Base-by-base conservation (phyloP, 2,329 filamentous ascomycete species). In the Cladosporium sp. region DNA sequence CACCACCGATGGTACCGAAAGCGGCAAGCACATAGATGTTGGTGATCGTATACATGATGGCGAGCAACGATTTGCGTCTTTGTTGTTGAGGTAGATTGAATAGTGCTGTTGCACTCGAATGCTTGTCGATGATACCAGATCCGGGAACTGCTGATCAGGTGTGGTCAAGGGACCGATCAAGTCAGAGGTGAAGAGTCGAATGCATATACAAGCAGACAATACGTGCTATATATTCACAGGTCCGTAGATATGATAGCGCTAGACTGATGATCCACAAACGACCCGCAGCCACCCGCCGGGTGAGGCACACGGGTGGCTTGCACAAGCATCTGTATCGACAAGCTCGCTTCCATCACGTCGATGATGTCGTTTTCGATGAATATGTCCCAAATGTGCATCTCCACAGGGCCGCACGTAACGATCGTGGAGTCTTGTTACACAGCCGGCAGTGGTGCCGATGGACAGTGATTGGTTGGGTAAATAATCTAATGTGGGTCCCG, bases 1-100 rank as follows among this genome's bases (percentile, higher is more conserved):
- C 87, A 75, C 90, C 90, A 70, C 89, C 89, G 80, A 83, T 82
- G 68, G 86, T 82, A 74, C 85, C 81, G 74, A 87, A 85, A 73
- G 83, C 83, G 64, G 85, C 83, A 69, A 87, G 85, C 65, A 82
- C 76, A 73, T 88, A 88, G 72, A 87, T 83, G 69, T 87, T 87
- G 36, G 84, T 83, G 66, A 82, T 80, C 72, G 82, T 32, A 49
- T 66, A 66, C 64, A 66, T 66, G 49, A 26, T 61, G 57, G 12
- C 12, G 38, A 21, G 1, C 15, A 24, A 47, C 38, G 38, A 38
- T 21, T 70, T 34, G 15, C 52, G 52, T 21, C 52, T 34, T 21
- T n/a, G 18, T 32, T 55, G 6, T 34, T n/a, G 18, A 55, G 7
- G 12, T 34, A n/a, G 18, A 11, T 34, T 30, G 52, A 34, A 32